phyloP scores from a whole-genome alignment of 495 filamentous ascomycete species.

The Aspergillus incahuasiensis region DNA sequence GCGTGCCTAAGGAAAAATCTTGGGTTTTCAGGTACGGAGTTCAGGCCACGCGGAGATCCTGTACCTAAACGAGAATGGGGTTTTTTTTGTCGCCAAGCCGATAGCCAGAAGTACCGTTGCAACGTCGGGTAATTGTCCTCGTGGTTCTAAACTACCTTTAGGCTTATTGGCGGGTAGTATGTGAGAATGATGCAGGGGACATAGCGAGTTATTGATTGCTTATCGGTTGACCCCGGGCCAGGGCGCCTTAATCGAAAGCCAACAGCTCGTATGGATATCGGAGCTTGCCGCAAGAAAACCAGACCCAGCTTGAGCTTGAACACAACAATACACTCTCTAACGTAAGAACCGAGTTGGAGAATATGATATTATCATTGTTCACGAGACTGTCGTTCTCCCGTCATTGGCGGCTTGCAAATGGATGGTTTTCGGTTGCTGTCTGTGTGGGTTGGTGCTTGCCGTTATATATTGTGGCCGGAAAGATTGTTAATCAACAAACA shows the following conservation, averaged over 20 bases:
- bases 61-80: background rate
- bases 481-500: too few species aligned
- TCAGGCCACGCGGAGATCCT: too few species aligned
- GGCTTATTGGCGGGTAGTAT: background rate
- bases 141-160: background rate
- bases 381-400: too few species aligned
- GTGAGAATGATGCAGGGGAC: background rate
- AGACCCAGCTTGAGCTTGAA: too few species aligned
- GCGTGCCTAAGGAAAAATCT: slow-evolving; percentile 21
- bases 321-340: too few species aligned
- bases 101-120: background rate
- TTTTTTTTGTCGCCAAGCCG: background rate
- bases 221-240: background rate
- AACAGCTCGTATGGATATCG: background rate
- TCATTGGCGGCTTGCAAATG: too few species aligned
- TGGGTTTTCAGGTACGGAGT: too few species aligned
- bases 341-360: too few species aligned
- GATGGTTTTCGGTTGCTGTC: too few species aligned
- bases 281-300: background rate
- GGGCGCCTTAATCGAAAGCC: background rate
- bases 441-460: too few species aligned
- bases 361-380: too few species aligned
- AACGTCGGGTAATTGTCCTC: background rate
- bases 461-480: too few species aligned
- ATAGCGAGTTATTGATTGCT: background rate